phyloP scores from a whole-genome alignment of 345 rosid genomes.

The Euphorbia lathyris region DNA sequence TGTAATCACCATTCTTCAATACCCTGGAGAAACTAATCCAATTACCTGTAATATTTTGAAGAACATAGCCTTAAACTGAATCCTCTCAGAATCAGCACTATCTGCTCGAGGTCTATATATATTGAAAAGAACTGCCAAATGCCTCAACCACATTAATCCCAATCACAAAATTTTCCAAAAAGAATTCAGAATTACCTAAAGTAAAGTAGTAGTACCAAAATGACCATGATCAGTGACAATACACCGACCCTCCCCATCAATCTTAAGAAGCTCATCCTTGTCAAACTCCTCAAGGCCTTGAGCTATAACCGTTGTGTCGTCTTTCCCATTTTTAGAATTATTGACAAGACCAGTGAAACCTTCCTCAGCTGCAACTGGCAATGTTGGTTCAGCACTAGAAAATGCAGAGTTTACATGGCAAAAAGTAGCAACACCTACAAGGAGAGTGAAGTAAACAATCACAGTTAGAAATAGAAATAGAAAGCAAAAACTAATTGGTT shows the following conservation, averaged over 20 bases:
- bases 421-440: slow-evolving; percentile 84
- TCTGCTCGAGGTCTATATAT: slow-evolving; percentile 91
- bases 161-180: slow-evolving; percentile 5
- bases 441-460: background rate
- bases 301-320: slow-evolving; percentile 22
- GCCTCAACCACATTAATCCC: slow-evolving; percentile 7
- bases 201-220: slow-evolving; percentile 47
- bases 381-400: slow-evolving; percentile 62
- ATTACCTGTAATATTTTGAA: slow-evolving; percentile 68
- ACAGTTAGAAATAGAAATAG: background rate
- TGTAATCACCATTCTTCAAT: background rate
- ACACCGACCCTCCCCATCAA: slow-evolving; percentile 87
- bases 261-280: slow-evolving; percentile 51
- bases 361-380: slow-evolving; percentile 82
- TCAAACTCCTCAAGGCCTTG: slow-evolving; percentile 62
- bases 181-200: slow-evolving; percentile 1
- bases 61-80: slow-evolving; percentile 72
- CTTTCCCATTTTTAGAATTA: slow-evolving; percentile 30
- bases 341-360: slow-evolving; percentile 72
- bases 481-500: background rate
- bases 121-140: slow-evolving; percentile 72
- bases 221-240: slow-evolving; percentile 76
- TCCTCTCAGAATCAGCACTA: slow-evolving; percentile 65
- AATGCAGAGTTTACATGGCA: slow-evolving; percentile 76
- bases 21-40: background rate